Conservation (phyloP, 2,329 filamentous ascomycete genomes). For the Colletotrichum graminicola region DNA sequence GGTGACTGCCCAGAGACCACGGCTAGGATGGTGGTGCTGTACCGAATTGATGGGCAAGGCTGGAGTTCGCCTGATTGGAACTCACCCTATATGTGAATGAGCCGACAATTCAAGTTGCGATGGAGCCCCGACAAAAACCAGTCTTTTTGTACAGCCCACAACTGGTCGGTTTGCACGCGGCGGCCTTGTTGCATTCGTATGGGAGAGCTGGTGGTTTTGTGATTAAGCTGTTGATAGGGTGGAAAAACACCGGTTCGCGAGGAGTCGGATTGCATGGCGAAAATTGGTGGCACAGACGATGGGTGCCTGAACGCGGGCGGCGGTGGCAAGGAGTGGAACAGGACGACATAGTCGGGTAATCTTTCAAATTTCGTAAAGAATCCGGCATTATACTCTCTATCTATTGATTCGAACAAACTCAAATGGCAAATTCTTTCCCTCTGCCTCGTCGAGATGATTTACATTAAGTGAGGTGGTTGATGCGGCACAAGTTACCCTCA, state of each 20-base stretch:
- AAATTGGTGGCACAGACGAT: neutral
- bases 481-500: neutral
- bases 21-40: neutral
- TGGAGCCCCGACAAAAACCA: neutral
- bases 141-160: no score
- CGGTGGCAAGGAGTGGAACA: neutral
- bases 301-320: neutral
- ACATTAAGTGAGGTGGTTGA: neutral
- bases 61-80: slow-evolving; percentile 1
- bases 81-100: neutral
- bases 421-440: no score
- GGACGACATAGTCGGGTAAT: neutral
- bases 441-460: neutral
- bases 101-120: neutral
- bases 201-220: neutral
- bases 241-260: neutral
- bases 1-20: neutral
- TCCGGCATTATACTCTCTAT: neutral
- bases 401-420: neutral
- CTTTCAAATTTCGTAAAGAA: neutral
- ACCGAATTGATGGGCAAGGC: neutral
- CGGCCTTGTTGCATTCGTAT: neutral
- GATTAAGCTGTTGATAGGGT: neutral
- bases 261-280: neutral
- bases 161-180: neutral